Evolutionary conservation across 2,329 filamentous ascomycete genomes (phyloP), one percentile per base, ranked within the genome.

Genomic region (Mariannaea elegans): DNA sequence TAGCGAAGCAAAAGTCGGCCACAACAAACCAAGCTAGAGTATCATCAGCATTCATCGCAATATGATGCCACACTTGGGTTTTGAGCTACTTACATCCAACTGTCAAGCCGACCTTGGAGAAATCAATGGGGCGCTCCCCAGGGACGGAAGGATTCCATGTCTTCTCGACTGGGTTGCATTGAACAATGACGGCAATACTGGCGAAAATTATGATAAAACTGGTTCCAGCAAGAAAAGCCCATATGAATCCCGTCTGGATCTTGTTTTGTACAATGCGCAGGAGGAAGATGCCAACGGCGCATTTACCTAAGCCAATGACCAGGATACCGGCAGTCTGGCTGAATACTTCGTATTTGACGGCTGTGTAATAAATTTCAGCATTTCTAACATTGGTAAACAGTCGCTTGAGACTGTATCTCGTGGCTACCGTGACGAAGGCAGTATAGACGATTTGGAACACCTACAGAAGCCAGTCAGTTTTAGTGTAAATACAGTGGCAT

Each of bases 31-130:
- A 65, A 7, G 62, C 63, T 64, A 3, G 0, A 16, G 0, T 1
- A 13, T 36, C 0, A 2, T 62, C 7, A 62, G 47, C 2, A 23
- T 14, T n/a, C n/a, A 7, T 4, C 1, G 3, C 3, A 7, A 4
- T 3, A 2, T 10, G 1, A 1, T 1, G 31, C 21, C n/a, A n/a
- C n/a, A n/a, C n/a, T n/a, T n/a, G n/a, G 13, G 7, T n/a, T 8
- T 12, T 5, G 32, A 21, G 16, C 14, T 1, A 32, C 56, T 65
- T 19, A 64, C 58, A 65, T 45, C 62, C 62, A 2, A 64, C 62
- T 4, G 61, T 62, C 32, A 64, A 27, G 7, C 61, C 63, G 5
- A 65, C 62, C 5, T 62, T 65, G n/a, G 58, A 59, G 48, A 64
- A 65, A 41, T 65, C 63, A 21, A 65, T 51, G 62, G 62, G 64